Evolutionary conservation across 495 filamentous ascomycete genomes (phyloP).

Genomic region (Neurospora tetraspora): DNA sequence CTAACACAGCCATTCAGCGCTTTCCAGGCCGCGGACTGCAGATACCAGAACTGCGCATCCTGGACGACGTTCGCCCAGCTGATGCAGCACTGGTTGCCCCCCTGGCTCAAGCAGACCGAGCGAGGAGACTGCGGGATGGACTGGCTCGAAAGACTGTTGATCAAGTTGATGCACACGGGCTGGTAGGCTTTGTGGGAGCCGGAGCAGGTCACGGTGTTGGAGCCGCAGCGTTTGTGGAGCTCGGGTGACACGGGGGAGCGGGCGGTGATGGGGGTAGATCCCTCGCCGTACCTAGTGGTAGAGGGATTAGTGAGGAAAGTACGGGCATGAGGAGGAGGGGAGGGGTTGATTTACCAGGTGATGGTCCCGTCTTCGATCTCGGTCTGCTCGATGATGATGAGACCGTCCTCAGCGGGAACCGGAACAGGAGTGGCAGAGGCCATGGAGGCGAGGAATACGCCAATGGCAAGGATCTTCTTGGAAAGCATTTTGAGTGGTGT

Average conservation of each 20-base stretch:
- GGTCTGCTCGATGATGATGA: neutral
- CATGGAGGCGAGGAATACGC: neutral
- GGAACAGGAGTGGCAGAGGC: neutral
- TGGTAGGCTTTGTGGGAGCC: neutral
- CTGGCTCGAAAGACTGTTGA: neutral
- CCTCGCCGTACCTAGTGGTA: neutral
- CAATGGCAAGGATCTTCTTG: neutral
- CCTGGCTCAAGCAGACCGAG: neutral
- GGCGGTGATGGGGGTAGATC: neutral
- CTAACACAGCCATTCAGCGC: neutral
- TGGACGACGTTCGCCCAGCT: neutral
- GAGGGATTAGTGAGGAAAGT: neutral
- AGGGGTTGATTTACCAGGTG: neutral
- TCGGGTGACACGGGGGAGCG: neutral
- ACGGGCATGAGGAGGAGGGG: neutral
- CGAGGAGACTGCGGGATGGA: neutral
- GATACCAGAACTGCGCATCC: neutral
- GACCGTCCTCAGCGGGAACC: neutral
- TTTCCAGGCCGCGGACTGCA: neutral
- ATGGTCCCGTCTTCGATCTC: neutral
- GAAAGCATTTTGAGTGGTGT: neutral
- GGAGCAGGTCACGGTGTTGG: neutral
- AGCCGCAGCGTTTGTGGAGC: neutral
- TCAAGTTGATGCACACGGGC: neutral
- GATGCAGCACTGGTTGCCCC: slow-evolving; percentile 1